phyloP scores from a whole-genome alignment of 2,329 filamentous ascomycete species.

The Graphium sp. region DNA sequence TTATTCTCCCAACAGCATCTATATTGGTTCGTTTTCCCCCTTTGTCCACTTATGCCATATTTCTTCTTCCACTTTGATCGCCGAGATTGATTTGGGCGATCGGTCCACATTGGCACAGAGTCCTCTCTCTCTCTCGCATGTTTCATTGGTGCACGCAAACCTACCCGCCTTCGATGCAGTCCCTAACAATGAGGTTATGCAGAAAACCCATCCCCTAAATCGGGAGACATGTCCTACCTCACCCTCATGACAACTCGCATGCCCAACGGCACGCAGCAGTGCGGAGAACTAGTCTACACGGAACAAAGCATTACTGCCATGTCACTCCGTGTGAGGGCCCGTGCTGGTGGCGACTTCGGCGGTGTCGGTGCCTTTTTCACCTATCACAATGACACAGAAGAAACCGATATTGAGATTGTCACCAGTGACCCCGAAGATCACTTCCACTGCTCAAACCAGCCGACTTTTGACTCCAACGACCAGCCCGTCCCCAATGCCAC shows the following conservation, averaged over 20 bases:
- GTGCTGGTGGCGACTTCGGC: slow-evolving; percentile 27
- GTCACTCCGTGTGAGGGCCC: slow-evolving; percentile 31
- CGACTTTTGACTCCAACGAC: slow-evolving; percentile 25
- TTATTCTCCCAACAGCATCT: not conserved
- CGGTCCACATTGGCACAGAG: too few relatives aligned
- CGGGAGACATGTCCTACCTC: not conserved
- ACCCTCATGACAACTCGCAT: not conserved
- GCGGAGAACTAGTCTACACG: not conserved
- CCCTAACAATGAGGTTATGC: too few relatives aligned
- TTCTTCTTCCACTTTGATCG: not conserved
- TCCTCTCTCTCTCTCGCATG: too few relatives aligned
- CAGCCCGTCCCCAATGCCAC: slow-evolving; percentile 28
- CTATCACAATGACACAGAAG: slow-evolving; percentile 27
- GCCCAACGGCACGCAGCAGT: slow-evolving; percentile 1
- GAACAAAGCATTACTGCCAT: slow-evolving; percentile 7
- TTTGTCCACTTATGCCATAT: not conserved
- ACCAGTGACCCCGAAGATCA: slow-evolving; percentile 24
- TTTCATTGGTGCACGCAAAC: too few relatives aligned
- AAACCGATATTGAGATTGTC: slow-evolving; percentile 35
- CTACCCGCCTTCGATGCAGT: too few relatives aligned
- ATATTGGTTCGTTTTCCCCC: not conserved
- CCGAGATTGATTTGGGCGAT: not conserved
- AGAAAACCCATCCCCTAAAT: too few relatives aligned
- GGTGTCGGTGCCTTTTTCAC: slow-evolving; percentile 37
- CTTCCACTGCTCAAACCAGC: slow-evolving; percentile 45